Percentiles rank a stretch among this genome's conserved stretches.
phyloP scores from a whole-genome alignment of 78 protist genomes.

The Monocercomonoides exilis region DNA sequence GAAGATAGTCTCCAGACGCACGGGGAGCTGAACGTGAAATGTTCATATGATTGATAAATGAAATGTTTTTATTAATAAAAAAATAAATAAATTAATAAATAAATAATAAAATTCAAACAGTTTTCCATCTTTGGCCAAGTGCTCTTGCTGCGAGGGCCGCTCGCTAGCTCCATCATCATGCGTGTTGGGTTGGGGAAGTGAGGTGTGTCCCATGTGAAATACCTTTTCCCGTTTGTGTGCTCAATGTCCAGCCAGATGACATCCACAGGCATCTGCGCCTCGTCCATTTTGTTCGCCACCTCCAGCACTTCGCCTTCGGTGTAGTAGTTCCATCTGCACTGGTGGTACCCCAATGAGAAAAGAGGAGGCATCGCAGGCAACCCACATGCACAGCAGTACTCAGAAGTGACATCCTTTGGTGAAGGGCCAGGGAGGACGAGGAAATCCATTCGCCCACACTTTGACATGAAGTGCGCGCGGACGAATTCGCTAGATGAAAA shows the following conservation, averaged over 20 bases:
- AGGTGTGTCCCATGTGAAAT: conserved; percentile 91
- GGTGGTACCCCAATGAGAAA: conserved; percentile 91
- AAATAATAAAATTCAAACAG: no score
- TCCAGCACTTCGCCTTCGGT: conserved; percentile 40
- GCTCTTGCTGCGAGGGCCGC: conserved; percentile 23
- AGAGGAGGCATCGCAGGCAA: conserved; percentile 73
- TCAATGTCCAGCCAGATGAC: conserved; percentile 99
- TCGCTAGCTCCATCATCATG: conserved; percentile 38
- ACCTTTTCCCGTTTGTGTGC: conserved; percentile 93
- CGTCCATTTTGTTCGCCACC: conserved; percentile 64
- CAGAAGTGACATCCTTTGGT: conserved; percentile 39
- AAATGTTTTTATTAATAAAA: no score
- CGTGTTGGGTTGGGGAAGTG: conserved; percentile 73
- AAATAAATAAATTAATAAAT: no score
- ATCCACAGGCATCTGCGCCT: conserved; percentile 84
- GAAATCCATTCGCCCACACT: conserved; percentile 74
- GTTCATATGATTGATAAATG: background rate
- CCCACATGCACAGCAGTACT: conserved; percentile 79
- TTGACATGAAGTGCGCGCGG: conserved; percentile 72
- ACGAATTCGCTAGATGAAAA: background rate
- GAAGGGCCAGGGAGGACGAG: conserved; percentile 75
- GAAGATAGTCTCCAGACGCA: background rate
- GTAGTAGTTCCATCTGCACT: conserved; percentile 97
- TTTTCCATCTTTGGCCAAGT: conserved; percentile 57
- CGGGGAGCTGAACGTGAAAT: background rate